A percentile compares a stretch with the other conserved stretches of the same genome.
phyloP scores from a whole-genome alignment of 257 asterid species.

The Knoxia roxburghii region DNA sequence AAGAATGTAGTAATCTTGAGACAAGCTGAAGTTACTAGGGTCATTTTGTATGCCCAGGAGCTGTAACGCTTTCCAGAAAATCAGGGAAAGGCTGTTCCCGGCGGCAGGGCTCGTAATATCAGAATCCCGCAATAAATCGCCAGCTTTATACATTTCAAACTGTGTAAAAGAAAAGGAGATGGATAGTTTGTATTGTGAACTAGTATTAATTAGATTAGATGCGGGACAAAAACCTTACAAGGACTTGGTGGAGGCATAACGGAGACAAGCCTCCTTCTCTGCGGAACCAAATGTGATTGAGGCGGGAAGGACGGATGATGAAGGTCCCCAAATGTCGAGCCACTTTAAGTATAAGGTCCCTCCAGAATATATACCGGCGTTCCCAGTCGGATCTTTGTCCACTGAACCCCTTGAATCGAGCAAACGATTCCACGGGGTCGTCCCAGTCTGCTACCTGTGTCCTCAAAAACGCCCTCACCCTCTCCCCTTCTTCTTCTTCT shows the following conservation, averaged over 20 bases:
- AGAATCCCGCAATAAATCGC: slow-evolving; percentile 40
- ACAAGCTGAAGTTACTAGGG: too few relatives aligned
- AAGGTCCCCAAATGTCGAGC: slow-evolving; percentile 54
- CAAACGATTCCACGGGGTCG: slow-evolving; percentile 44
- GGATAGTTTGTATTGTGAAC: too few relatives aligned
- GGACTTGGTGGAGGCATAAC: slow-evolving; percentile 64
- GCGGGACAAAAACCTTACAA: too few relatives aligned
- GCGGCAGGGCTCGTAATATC: slow-evolving; percentile 21
- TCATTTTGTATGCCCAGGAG: background rate
- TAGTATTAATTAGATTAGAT: too few relatives aligned
- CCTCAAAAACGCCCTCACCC: slow-evolving; percentile 39
- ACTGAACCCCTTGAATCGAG: slow-evolving; percentile 69
- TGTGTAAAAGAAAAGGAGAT: slow-evolving; percentile 20
- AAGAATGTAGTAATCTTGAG: slow-evolving; percentile 45
- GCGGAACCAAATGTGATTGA: slow-evolving; percentile 54
- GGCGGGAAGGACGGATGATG: slow-evolving; percentile 53
- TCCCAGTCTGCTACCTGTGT: slow-evolving; percentile 66
- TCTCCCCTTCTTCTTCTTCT: slow-evolving; percentile 25
- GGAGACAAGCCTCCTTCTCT: slow-evolving; percentile 57
- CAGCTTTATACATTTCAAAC: slow-evolving; percentile 66
- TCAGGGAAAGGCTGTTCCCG: slow-evolving; percentile 35
- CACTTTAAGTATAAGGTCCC: slow-evolving; percentile 58
- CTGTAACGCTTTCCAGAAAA: slow-evolving; percentile 40
- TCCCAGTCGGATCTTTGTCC: slow-evolving; percentile 91
- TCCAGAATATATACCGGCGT: slow-evolving; percentile 66